Percentiles rank a stretch among this genome's conserved stretches.
phyloP scores from a whole-genome alignment of 2,329 filamentous ascomycete genomes.

The Neocatenulostroma microsporum region DNA sequence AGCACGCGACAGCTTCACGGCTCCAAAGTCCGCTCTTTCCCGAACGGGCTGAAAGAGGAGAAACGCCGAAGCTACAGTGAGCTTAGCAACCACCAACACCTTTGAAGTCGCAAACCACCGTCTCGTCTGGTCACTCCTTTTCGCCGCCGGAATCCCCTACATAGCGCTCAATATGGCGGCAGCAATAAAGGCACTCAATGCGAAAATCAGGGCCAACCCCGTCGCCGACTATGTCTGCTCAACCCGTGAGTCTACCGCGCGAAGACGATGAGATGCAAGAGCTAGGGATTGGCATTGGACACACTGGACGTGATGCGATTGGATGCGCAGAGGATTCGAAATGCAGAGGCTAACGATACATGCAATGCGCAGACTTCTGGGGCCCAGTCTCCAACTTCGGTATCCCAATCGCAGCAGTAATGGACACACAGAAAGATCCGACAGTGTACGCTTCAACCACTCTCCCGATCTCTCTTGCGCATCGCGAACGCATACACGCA shows the following conservation, averaged over 20 bases:
- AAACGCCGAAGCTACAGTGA: neutral
- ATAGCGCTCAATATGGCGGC: conserved; percentile 38
- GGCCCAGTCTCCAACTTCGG: conserved; percentile 46
- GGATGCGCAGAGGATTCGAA: no score
- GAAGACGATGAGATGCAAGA: neutral
- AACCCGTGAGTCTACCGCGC: conserved; percentile 38
- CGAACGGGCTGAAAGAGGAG: neutral
- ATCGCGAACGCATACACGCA: neutral
- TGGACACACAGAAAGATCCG: conserved; percentile 47
- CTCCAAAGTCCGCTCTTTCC: no score
- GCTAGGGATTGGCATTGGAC: neutral
- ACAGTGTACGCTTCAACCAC: conserved; percentile 36
- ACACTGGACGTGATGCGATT: no score
- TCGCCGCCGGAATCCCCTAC: neutral
- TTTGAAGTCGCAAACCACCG: neutral
- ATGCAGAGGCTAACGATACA: conserved; percentile 24
- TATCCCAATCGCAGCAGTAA: conserved; percentile 47
- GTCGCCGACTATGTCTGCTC: conserved; percentile 47
- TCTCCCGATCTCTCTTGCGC: neutral
- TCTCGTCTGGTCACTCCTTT: neutral
- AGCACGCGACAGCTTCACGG: no score
- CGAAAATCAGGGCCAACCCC: conserved; percentile 45
- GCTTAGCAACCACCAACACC: neutral
- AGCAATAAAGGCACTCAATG: conserved; percentile 48
- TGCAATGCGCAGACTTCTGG: conserved; percentile 45